A percentile compares a stretch with the other conserved stretches of the same genome.
phyloP scores from a whole-genome alignment of 176 grass and related monocot genomes.

The Pharus latifolius region DNA sequence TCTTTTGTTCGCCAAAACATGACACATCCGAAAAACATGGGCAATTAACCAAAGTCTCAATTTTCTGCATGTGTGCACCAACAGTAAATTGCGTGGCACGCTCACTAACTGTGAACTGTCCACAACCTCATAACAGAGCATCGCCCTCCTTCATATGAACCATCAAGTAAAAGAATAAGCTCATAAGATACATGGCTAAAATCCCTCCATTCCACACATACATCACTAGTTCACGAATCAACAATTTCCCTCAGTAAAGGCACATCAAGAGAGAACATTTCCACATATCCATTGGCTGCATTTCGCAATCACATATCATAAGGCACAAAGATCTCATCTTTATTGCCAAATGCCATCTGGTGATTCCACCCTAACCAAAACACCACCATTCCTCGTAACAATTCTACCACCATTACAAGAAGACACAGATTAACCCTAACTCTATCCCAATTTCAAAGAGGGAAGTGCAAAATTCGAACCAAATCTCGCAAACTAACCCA shows the following conservation, averaged over 20 bases:
- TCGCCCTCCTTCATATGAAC: not conserved
- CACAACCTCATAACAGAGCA: not conserved
- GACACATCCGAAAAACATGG: not conserved
- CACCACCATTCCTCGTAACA: not conserved
- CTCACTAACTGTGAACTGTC: not conserved
- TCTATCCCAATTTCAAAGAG: not conserved
- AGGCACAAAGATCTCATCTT: not conserved
- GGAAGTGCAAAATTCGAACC: not conserved
- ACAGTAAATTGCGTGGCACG: not conserved
- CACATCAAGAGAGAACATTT: not conserved
- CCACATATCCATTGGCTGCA: not conserved
- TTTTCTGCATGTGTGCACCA: not conserved
- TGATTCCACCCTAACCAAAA: not conserved
- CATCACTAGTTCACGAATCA: not conserved
- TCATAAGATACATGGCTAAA: not conserved
- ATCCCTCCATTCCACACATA: not conserved
- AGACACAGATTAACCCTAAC: slow-evolving; percentile 14
- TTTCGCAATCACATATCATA: not conserved
- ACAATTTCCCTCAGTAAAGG: not conserved
- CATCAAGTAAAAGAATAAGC: not conserved
- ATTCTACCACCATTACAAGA: not conserved
- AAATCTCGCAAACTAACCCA: slow-evolving; percentile 44
- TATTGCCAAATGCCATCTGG: not conserved
- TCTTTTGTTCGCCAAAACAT: not conserved
- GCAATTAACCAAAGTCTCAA: not conserved